Evolutionary conservation across 805 yeast species (phyloP), one percentile per base, ranked within the genome.

Genomic region (Ogataea methylovora): DNA sequence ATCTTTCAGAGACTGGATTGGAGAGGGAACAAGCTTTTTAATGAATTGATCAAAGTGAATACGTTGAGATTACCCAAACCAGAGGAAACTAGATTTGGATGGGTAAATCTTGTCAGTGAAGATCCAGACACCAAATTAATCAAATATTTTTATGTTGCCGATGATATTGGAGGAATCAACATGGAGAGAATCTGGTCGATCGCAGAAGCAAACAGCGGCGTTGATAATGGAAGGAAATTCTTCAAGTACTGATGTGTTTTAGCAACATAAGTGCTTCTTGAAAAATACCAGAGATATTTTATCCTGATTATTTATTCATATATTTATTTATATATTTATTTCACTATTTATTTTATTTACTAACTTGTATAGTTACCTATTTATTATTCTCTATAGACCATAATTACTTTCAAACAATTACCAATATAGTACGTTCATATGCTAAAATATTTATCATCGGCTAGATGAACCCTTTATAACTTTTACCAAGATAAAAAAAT

Each of bases 121-220:
- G 68, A 65, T 29, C 49, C 54, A 6, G 58, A 55, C 20, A 43
- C 63, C 5, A 60, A 61, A 1, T 42, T 46, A 4, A 52, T 56
- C 8, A 60, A 70, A 31, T 53, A 58, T 13, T 76, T 63, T 51
- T 81, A 76, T 47, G 71, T 84, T 2, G 71, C 68, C 12, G 94
- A 84, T 48, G 80, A 84, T 43, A 63, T 81, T 29, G 92, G 94
- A 2, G 94, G 94, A 2, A 60, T 82, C 51, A 74, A 75, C 43
- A 84, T 84, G 94, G 92, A 84, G 47, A 61, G 95, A 35, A 58
- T 84, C 5, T 80, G 94, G 90, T 86, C 88, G 0, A 71, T 83
- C n/a, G 73, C 81, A 1, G 94, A 85, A 51, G 60, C 61, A 32
- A 76, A 79, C 39, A 63, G 76, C 30, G 84, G 79, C 0, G 61